Conservation (phyloP, 805 yeast species). For the Metschnikowia anglica region DNA sequence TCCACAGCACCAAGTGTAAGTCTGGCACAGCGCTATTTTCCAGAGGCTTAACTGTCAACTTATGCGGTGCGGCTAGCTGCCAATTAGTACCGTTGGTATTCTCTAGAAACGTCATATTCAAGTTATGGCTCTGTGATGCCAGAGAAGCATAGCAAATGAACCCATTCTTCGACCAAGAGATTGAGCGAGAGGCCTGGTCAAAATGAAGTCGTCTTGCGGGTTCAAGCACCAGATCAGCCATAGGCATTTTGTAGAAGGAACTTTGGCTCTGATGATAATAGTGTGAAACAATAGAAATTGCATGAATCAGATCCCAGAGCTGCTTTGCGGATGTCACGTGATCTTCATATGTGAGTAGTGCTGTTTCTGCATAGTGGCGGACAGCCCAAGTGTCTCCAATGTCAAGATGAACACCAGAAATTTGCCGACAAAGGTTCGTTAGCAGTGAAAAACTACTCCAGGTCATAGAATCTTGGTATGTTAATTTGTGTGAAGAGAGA, state of each 20-base stretch:
- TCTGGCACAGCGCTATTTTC: constrained; percentile 28
- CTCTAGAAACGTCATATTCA: constrained; percentile 66
- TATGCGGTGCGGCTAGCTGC: constrained; percentile 66
- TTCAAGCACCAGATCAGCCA: not conserved
- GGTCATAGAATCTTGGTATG: no score
- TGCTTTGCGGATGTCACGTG: no score
- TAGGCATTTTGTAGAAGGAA: constrained; percentile 1
- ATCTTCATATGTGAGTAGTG: no score
- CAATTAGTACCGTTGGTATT: constrained; percentile 74
- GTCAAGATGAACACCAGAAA: no score
- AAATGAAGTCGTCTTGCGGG: not conserved
- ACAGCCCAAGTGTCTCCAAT: no score
- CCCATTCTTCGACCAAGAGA: constrained; percentile 85
- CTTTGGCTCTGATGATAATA: not conserved
- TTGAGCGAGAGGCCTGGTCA: constrained; percentile 15
- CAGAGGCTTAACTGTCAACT: constrained; percentile 30
- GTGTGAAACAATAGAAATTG: not conserved
- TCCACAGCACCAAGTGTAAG: constrained; percentile 61
- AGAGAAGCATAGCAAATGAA: constrained; percentile 66
- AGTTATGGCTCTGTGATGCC: constrained; percentile 32
- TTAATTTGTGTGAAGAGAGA: no score
- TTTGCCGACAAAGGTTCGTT: no score
- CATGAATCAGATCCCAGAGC: no score
- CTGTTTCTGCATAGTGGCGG: no score
- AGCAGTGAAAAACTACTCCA: no score